phyloP scores from a whole-genome alignment of 208 protist genomes.

The Strigomonas culicis region DNA sequence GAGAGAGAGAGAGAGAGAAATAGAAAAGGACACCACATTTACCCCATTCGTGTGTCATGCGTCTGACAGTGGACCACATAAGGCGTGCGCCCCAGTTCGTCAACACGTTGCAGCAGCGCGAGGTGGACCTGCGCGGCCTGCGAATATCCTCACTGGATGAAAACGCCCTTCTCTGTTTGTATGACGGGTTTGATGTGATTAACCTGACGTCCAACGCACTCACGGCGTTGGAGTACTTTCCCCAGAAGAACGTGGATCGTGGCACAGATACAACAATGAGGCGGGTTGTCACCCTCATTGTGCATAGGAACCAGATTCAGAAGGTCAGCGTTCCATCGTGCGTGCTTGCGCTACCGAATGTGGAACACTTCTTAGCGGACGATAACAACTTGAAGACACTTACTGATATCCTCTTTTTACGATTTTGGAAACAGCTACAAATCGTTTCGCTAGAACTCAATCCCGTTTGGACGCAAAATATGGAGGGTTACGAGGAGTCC shows the following conservation, averaged over 20 bases:
- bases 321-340: constrained; percentile 75
- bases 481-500: constrained; percentile 23
- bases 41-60: constrained; percentile 38
- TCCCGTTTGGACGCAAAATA: constrained; percentile 55
- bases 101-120: constrained; percentile 75
- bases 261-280: constrained; percentile 32
- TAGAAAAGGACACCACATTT: background rate
- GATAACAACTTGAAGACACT: constrained; percentile 55
- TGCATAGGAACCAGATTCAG: constrained; percentile 73
- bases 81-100: constrained; percentile 82
- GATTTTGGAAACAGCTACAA: constrained; percentile 66
- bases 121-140: constrained; percentile 82
- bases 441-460: constrained; percentile 71
- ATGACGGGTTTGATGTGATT: constrained; percentile 83
- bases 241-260: constrained; percentile 12
- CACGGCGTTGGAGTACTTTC: constrained; percentile 78
- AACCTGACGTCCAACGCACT: constrained; percentile 81
- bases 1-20: too few relatives aligned
- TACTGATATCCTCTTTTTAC: constrained; percentile 62
- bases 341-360: constrained; percentile 59
- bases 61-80: constrained; percentile 69
- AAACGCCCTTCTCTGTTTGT: constrained; percentile 48
- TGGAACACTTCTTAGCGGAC: constrained; percentile 74
- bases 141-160: constrained; percentile 78
- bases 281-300: constrained; percentile 69